Evolutionary conservation across 345 rosid genomes (phyloP), one percentile per base, ranked within the genome.

Genomic region (Pseudoturritis turrita): DNA sequence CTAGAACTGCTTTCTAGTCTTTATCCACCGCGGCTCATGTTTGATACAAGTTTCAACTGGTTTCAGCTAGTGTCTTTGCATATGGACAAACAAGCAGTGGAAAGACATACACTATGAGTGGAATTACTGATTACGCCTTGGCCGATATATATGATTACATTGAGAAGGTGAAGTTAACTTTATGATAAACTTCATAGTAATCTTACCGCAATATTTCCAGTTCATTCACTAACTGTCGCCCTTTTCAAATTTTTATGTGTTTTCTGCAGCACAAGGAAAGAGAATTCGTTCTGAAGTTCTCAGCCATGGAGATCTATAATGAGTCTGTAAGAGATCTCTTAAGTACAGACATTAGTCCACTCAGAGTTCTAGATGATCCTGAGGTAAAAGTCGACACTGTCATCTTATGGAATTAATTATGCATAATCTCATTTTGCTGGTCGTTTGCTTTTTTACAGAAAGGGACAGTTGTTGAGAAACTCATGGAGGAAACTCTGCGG

Each of bases 31-130:
- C 33, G 65, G 33, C 47, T 36, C 19, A 59, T 50, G 21, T 58
- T 71, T 40, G 29, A 71, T 37, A 33, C 51, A 45, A 18, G 19
- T 46, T 62, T 54, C 46, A 73, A 37, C 29, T 31, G 73, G 70
- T 75, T 83, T 71, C 85, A 94, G 98, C 97, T 13, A 91, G 97
- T 75, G 88, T 89, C 71, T 94, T 94, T 78, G 96, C 97, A 36
- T 94, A 94, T 74, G 98, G 98, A 73, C 98, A 94, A 87, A 94
- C 97, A 59, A 94, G 97, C 72, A 88, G 97, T 59, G 98, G 98
- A 77, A 91, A 94, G 81, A 94, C 96, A 3, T 94, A 83, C 79
- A 94, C 97, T 21, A 94, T 91, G 98, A 74, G 72, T 71, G 97
- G 97, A 62, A 82, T 94, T 31, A 94, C 96, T 17, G 95, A 88